Evolutionary conservation across 2,329 filamentous ascomycete species (phyloP).

Genomic region (Ciborinia camelliae): DNA sequence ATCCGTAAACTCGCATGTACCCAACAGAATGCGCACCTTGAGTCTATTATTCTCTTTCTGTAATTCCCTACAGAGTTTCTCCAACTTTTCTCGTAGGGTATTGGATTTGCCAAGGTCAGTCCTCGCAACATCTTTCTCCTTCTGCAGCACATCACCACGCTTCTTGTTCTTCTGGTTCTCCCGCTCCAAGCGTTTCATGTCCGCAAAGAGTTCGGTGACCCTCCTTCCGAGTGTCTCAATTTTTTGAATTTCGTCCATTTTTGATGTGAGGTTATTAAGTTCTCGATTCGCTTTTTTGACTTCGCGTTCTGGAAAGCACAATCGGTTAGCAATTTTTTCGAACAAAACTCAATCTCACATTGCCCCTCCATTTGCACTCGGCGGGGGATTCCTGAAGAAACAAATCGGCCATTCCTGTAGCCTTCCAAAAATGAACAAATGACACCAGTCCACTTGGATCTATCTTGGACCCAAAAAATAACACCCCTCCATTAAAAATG

Average conservation of each 20-base stretch:
- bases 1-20: conserved; percentile 17
- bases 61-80: conserved; percentile 91
- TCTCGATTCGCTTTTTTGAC: conserved; percentile 93
- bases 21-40: conserved; percentile 58
- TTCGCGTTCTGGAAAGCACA: conserved; percentile 67
- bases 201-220: conserved; percentile 84
- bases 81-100: conserved; percentile 90
- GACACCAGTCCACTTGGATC: neutral
- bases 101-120: conserved; percentile 87
- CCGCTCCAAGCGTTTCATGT: conserved; percentile 93
- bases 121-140: conserved; percentile 88
- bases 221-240: conserved; percentile 88
- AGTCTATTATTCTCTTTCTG: conserved; percentile 98
- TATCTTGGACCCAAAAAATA: neutral
- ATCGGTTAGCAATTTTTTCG: conserved; percentile 21
- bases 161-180: conserved; percentile 97
- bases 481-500: conserved; percentile 1
- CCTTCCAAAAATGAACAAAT: neutral
- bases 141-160: conserved; percentile 87
- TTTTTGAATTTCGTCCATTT: conserved; percentile 88
- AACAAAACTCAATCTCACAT: conserved; percentile 15
- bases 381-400: neutral
- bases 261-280: conserved; percentile 80
- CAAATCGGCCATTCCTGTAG: neutral
- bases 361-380: conserved; percentile 32